Evolutionary conservation across 768 basidiomycete genomes (phyloP), one percentile per base, ranked within the genome.

Genomic region (Wakefieldia striispora): DNA sequence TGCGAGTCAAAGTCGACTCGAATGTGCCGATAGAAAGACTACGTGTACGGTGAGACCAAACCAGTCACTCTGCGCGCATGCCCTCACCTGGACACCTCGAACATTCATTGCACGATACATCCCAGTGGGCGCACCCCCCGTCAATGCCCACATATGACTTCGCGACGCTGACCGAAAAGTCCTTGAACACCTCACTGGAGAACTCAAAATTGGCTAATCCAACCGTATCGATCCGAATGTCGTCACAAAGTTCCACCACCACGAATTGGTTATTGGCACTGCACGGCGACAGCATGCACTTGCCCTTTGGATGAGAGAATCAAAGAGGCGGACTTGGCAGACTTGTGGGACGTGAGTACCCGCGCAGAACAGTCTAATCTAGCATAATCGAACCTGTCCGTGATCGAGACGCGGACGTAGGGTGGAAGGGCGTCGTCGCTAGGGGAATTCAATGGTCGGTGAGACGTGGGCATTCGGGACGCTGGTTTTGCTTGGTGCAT

Each of bases 141-240:
- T 74, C 66, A 35, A 76, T 76, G 17, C 75, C 78, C 7, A 79
- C 77, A 55, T 88, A 88, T 8, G 85, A 89, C 57, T 95, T 97
- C 1, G 92, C 84, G 8, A 82, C 92, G 66, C 87, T 89, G 40
- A 98, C 84, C 4, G 79, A 79, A 54, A 98, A 88, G 47, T 95
- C 91, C 69, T 89, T 88, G 74, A 98, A 95, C 14, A 97, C 89
- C 2, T 95, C 94, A 56, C 88, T 91, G 71, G 97, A 99, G 73
- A 97, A 98, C 72, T 99, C 95, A 63, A 91, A 97, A 63, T 97
- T 95, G 50, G 94, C 95, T 14, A 99, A 73, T 65, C 97, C 94
- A 38, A 98, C 85, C 1, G 93, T 95, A 65, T 98, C 95, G 60
- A 98, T 94, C 39, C 91, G 75, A 54, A 99, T 93, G 66, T 98